Conservation (phyloP, 140 eudicot species). For the Stevia rebaudiana region DNA sequence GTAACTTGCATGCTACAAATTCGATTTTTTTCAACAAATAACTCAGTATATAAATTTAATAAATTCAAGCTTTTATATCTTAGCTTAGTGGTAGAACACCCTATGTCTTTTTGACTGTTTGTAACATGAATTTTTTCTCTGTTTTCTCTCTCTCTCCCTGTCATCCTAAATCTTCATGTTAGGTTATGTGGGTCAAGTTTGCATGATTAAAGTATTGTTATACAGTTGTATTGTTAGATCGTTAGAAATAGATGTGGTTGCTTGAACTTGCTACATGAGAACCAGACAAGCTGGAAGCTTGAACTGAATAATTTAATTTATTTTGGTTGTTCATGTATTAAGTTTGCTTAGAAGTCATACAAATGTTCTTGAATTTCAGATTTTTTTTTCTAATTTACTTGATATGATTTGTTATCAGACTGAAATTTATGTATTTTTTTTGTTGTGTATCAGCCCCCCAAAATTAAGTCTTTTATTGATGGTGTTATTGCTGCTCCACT, state of each 20-base stretch:
- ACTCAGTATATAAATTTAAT: not conserved
- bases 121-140: not conserved
- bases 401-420: not conserved
- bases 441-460: slow-evolving; percentile 65
- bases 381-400: not conserved
- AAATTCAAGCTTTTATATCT: not conserved
- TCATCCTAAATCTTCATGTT: not conserved
- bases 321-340: not conserved
- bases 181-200: not conserved
- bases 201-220: slow-evolving; percentile 5
- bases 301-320: not conserved
- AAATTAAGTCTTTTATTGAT: slow-evolving; percentile 69
- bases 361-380: slow-evolving; percentile 2
- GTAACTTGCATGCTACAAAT: not conserved
- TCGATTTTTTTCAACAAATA: not conserved
- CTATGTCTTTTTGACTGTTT: not conserved
- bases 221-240: not conserved
- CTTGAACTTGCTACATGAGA: not conserved
- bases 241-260: not conserved
- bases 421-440: not conserved
- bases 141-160: not conserved
- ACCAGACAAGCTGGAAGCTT: not conserved
- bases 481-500: slow-evolving; percentile 66
- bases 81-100: not conserved
- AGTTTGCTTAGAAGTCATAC: not conserved